Evolutionary conservation across 805 yeast genomes (phyloP).

Genomic region (Yamadazyma sp.): DNA sequence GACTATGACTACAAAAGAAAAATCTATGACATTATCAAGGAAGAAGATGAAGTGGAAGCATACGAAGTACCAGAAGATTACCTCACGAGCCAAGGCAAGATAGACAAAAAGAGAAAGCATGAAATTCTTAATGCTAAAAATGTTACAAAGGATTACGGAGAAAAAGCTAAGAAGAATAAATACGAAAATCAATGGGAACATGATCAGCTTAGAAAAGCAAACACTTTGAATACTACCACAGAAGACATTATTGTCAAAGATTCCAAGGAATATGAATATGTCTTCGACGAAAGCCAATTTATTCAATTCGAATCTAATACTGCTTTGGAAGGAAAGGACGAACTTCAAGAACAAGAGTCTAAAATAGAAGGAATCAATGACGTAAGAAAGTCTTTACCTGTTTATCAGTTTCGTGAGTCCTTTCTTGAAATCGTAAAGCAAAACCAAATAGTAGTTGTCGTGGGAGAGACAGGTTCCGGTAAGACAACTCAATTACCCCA

Average conservation of each 20-base stretch:
- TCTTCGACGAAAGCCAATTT: slow-evolving; percentile 63
- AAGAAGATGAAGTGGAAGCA: slow-evolving; percentile 8
- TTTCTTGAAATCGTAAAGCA: slow-evolving; percentile 57
- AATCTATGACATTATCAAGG: slow-evolving; percentile 16
- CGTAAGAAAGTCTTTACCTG: slow-evolving; percentile 70
- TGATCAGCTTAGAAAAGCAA: slow-evolving; percentile 45
- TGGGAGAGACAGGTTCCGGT: slow-evolving; percentile 92
- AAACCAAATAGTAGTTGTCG: slow-evolving; percentile 70
- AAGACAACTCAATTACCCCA: slow-evolving; percentile 94
- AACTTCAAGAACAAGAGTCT: too few species aligned
- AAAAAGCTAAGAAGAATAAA: slow-evolving; percentile 12
- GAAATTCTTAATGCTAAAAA: slow-evolving; percentile 32
- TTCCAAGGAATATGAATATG: slow-evolving; percentile 62
- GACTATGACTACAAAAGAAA: slow-evolving; percentile 18
- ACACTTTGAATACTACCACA: slow-evolving; percentile 15
- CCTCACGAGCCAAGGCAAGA: slow-evolving; percentile 47
- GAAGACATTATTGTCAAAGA: slow-evolving; percentile 43
- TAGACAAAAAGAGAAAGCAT: slow-evolving; percentile 54
- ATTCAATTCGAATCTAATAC: slow-evolving; percentile 20
- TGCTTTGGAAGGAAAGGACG: too few species aligned
- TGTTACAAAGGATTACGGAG: neutral
- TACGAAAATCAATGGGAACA: slow-evolving; percentile 50
- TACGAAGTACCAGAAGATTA: slow-evolving; percentile 60
- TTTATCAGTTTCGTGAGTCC: slow-evolving; percentile 57
- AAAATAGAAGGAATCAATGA: slow-evolving; percentile 32